Percentiles rank a stretch among this genome's conserved stretches.
phyloP scores from a whole-genome alignment of 2,329 filamentous ascomycete species.

The Trichoderma sp. region DNA sequence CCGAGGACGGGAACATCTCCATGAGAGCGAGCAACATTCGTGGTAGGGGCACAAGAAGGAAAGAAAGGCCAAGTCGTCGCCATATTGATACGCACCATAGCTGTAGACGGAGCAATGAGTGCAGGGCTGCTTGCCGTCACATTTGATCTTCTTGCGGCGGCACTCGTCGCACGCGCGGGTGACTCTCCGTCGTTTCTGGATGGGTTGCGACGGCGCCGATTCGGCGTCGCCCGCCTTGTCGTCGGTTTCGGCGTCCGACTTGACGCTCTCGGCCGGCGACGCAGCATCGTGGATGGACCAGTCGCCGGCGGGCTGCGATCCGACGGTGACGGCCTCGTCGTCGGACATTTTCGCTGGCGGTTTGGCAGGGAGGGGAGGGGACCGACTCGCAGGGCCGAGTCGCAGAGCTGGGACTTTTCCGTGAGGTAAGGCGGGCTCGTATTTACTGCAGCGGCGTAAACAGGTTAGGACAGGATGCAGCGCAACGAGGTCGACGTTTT shows the following conservation, averaged over 20 bases:
- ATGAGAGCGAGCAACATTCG: background rate
- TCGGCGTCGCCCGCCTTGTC: constrained; percentile 42
- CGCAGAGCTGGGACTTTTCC: background rate
- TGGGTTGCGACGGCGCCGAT: constrained; percentile 53
- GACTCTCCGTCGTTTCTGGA: constrained; percentile 77
- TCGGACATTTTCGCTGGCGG: constrained; percentile 47
- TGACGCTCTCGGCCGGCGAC: constrained; percentile 48
- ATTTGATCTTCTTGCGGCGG: constrained; percentile 84
- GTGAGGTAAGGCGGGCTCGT: constrained; percentile 28
- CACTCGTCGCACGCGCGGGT: constrained; percentile 83
- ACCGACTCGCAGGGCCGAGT: constrained; percentile 29
- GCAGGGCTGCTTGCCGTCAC: constrained; percentile 82
- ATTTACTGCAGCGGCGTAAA: background rate
- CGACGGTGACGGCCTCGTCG: constrained; percentile 43
- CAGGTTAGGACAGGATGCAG: constrained; percentile 8
- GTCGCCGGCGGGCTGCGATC: constrained; percentile 40
- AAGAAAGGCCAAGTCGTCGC: background rate
- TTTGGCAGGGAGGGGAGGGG: constrained; percentile 13
- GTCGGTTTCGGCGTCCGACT: constrained; percentile 47
- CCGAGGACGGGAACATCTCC: background rate
- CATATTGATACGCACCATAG: constrained; percentile 68
- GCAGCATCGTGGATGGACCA: constrained; percentile 43
- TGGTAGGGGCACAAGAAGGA: too few relatives aligned
- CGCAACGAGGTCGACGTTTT: background rate
- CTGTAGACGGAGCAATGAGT: constrained; percentile 98